These are phyloP conservation scores for Thinopyrum elongatum DNA, from an alignment of 176 grass and related monocot genomes.

Conservation along the genomic window DNA sequence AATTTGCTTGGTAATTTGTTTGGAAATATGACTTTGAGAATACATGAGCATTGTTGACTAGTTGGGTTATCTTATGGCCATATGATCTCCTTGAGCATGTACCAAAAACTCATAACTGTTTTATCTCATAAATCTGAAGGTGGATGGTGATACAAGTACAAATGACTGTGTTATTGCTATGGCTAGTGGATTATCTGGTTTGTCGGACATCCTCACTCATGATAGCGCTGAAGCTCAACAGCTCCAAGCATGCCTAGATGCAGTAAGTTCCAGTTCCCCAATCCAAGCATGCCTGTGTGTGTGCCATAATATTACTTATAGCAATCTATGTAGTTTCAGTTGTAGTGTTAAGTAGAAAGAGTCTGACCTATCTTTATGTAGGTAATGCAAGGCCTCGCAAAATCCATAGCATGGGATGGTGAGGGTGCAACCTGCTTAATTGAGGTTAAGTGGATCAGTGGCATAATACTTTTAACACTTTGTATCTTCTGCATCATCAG, in stretches of 20 bases:
- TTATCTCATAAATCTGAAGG: conserved; percentile 53
- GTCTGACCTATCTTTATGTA: conserved; percentile 38
- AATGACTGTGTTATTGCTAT: conserved; percentile 98
- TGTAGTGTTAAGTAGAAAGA: background rate
- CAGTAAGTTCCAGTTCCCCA: conserved; percentile 47
- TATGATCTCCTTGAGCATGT: background rate
- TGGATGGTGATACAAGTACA: conserved; percentile 99
- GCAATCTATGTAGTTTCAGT: background rate
- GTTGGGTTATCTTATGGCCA: background rate
- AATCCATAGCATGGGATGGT: conserved; percentile 98
- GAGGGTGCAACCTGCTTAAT: conserved; percentile 97
- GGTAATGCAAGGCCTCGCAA: conserved; percentile 99
- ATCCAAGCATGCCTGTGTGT: background rate
- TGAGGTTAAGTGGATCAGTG: conserved; percentile 51
- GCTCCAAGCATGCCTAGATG: conserved; percentile 89
- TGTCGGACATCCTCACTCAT: conserved; percentile 53
- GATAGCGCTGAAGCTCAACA: conserved; percentile 78
- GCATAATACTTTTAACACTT: conserved; percentile 12
- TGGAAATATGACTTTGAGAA: background rate
- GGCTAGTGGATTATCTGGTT: conserved; percentile 89
- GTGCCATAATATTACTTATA: background rate
- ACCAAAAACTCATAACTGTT: background rate
- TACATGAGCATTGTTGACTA: background rate
- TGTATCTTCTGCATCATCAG: background rate
- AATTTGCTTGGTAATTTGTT: conserved; percentile 12